A percentile compares a stretch with the other conserved stretches of the same genome.
These are phyloP conservation scores for Oryza coarctata DNA, from an alignment of 176 grass and related monocot species.

Conservation along the genomic window DNA sequence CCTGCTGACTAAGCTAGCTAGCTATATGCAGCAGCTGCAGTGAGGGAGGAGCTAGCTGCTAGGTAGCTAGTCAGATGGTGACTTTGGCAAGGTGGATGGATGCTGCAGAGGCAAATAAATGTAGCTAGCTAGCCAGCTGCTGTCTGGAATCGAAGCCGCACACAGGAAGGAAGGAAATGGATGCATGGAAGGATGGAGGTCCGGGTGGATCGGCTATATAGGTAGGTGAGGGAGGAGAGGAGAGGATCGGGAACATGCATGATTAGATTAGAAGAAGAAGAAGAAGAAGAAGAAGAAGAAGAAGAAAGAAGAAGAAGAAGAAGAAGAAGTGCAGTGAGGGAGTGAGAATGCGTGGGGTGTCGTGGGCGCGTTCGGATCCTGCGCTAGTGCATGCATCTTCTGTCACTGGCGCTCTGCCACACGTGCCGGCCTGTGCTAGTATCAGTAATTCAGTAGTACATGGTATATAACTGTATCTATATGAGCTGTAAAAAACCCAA, in stretches of 20 bases:
- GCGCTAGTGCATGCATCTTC: background rate
- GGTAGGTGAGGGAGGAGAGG: background rate
- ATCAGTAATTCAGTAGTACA: too few species aligned
- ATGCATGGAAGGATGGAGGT: background rate
- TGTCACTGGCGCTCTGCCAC: background rate
- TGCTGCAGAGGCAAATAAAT: background rate
- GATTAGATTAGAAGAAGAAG: background rate
- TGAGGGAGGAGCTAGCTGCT: too few species aligned
- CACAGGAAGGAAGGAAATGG: background rate
- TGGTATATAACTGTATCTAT: too few species aligned
- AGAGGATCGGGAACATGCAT: background rate
- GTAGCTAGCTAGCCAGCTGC: too few species aligned
- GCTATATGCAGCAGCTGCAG: background rate
- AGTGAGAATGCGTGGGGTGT: background rate
- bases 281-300: background rate
- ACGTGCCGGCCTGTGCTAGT: background rate
- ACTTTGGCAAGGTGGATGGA: background rate
- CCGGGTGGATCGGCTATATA: background rate
- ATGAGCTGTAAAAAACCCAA: too few species aligned
- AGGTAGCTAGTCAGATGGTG: background rate
- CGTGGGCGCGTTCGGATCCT: background rate
- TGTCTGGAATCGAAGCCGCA: background rate
- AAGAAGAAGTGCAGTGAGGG: too few species aligned
- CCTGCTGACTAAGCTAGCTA: background rate
- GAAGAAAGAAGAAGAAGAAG: background rate